phyloP scores from a whole-genome alignment of 441 rosid species.

The Arabidopsis lyrata region DNA sequence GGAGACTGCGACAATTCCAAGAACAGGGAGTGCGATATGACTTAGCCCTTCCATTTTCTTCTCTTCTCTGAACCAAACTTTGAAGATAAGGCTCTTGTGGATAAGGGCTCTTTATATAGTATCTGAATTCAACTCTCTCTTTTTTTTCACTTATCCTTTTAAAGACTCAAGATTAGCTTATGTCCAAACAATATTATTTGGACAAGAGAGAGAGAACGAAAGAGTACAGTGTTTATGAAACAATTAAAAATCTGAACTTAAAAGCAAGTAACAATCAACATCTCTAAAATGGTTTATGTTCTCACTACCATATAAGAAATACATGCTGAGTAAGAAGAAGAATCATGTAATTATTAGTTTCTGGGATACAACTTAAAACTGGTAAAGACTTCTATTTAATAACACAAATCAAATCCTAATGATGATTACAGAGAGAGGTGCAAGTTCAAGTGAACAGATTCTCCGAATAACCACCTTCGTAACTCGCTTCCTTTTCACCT shows the following conservation, averaged over 20 bases:
- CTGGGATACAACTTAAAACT: slow-evolving; percentile 12
- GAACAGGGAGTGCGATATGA: slow-evolving; percentile 67
- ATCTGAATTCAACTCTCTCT: background rate
- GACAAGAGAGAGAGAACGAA: background rate
- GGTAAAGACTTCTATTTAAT: slow-evolving; percentile 9
- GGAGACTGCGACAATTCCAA: slow-evolving; percentile 66
- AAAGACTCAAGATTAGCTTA: slow-evolving; percentile 11
- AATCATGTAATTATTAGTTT: slow-evolving; percentile 9
- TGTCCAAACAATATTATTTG: slow-evolving; percentile 13
- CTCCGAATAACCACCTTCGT: slow-evolving; percentile 45
- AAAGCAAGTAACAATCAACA: slow-evolving; percentile 7
- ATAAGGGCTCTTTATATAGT: slow-evolving; percentile 27
- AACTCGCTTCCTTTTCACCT: slow-evolving; percentile 52
- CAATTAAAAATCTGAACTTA: background rate
- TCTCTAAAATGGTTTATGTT: slow-evolving; percentile 3
- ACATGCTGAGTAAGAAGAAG: background rate
- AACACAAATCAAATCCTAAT: slow-evolving; percentile 22
- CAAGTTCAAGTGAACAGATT: slow-evolving; percentile 39
- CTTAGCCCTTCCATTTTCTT: slow-evolving; percentile 58
- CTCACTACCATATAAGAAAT: background rate
- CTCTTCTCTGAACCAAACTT: slow-evolving; percentile 21
- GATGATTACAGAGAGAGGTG: slow-evolving; percentile 34
- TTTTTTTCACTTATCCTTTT: background rate
- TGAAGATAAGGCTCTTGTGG: slow-evolving; percentile 21
- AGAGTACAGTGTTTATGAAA: background rate